phyloP scores from a whole-genome alignment of 306 rosid species.

The Elaeagnus macrophylla region DNA sequence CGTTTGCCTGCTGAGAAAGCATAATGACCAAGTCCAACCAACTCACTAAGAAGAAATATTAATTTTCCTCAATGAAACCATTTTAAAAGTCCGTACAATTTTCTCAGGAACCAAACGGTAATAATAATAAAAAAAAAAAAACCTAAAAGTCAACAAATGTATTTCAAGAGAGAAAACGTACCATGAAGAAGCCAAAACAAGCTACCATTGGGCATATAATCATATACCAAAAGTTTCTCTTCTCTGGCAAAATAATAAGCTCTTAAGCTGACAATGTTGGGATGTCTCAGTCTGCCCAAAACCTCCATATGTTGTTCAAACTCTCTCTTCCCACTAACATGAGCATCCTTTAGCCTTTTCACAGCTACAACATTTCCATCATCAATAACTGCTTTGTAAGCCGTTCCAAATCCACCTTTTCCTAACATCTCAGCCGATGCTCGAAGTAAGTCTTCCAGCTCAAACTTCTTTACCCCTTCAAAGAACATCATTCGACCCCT shows the following conservation, averaged over 20 bases:
- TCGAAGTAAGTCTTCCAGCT: slow-evolving; percentile 66
- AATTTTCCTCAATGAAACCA: too few species aligned
- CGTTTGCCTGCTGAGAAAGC: slow-evolving; percentile 19
- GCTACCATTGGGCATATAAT: slow-evolving; percentile 73
- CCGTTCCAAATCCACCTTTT: slow-evolving; percentile 74
- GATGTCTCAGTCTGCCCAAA: slow-evolving; percentile 50
- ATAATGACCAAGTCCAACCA: not conserved
- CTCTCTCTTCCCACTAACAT: slow-evolving; percentile 59
- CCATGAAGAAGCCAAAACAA: slow-evolving; percentile 89
- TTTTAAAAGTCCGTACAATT: not conserved
- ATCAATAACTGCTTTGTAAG: slow-evolving; percentile 76
- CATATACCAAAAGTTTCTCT: slow-evolving; percentile 71
- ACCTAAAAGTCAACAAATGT: not conserved
- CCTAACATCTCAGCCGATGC: slow-evolving; percentile 95
- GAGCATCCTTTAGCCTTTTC: slow-evolving; percentile 66
- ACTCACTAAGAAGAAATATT: not conserved
- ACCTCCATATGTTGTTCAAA: slow-evolving; percentile 73
- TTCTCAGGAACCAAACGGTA: slow-evolving; percentile 5
- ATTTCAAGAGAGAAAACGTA: slow-evolving; percentile 13
- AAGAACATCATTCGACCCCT: slow-evolving; percentile 72
- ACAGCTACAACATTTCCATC: slow-evolving; percentile 81
- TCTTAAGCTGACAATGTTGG: slow-evolving; percentile 44
- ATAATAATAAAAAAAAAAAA: not conserved
- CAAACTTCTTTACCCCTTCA: slow-evolving; percentile 63
- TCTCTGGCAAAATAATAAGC: slow-evolving; percentile 76